These are phyloP conservation scores for Ophiostoma populinum DNA, from an alignment of 2,329 filamentous ascomycete species.

Conservation along the genomic window DNA sequence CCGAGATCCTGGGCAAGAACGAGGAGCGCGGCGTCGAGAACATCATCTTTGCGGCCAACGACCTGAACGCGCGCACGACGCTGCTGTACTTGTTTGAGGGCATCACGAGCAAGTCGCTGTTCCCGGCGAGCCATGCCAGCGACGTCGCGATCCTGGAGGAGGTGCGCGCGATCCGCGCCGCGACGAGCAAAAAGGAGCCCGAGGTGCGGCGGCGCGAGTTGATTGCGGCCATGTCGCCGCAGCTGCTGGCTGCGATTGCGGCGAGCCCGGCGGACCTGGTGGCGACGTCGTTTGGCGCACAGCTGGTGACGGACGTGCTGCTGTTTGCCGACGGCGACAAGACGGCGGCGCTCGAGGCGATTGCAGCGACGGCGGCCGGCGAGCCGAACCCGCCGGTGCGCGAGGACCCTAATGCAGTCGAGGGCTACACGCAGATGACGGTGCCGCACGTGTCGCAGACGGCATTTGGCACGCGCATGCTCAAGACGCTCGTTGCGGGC, in stretches of 20 bases:
- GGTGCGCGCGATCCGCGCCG: conserved; percentile 59
- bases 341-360: conserved; percentile 50
- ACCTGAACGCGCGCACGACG: conserved; percentile 46
- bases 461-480: conserved; percentile 57
- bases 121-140: conserved; percentile 42
- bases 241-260: conserved; percentile 57
- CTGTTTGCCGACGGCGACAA: conserved; percentile 64
- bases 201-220: conserved; percentile 61
- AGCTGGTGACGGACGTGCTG: conserved; percentile 69
- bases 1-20: conserved; percentile 65
- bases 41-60: conserved; percentile 44
- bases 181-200: conserved; percentile 85
- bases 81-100: conserved; percentile 71
- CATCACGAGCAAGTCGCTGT: conserved; percentile 37
- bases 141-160: conserved; percentile 60
- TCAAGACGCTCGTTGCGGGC: conserved; percentile 81
- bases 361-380: conserved; percentile 45
- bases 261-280: conserved; percentile 51
- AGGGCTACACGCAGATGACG: too few relatives aligned
- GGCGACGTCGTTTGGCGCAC: conserved; percentile 65
- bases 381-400: too few relatives aligned
- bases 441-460: conserved; percentile 41
- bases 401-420: too few relatives aligned
- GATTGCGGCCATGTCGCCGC: conserved; percentile 53
- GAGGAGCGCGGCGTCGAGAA: conserved; percentile 44